Conservation (phyloP, 129 eudicot species). For the Saussurea involucrata region DNA sequence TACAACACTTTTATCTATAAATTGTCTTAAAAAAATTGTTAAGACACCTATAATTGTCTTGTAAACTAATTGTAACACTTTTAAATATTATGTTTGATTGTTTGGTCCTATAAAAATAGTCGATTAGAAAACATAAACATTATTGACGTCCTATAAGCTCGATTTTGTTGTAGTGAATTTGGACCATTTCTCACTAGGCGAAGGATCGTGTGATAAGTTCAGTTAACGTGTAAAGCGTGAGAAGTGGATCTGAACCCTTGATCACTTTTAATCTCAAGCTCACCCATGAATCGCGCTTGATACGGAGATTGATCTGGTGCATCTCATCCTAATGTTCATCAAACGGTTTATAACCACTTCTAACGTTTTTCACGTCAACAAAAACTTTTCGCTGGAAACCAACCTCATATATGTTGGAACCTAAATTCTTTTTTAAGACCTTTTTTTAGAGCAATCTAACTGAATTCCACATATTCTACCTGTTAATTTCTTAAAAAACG, state of each 20-base stretch:
- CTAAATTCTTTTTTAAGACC: background rate
- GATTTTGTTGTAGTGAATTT: background rate
- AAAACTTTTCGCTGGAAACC: no score
- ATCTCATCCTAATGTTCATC: no score
- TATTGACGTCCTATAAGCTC: background rate
- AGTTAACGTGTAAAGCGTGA: no score
- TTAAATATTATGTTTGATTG: background rate
- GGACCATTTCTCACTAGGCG: background rate
- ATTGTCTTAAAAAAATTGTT: background rate
- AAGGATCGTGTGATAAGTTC: no score
- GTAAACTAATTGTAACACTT: background rate
- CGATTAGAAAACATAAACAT: background rate
- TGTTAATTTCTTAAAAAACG: conserved; percentile 21
- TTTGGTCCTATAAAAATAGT: background rate
- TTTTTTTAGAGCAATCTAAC: background rate
- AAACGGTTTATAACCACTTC: no score
- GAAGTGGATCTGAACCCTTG: no score
- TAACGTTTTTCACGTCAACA: no score
- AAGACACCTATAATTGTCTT: background rate
- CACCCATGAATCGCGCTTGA: no score
- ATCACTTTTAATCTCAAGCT: no score
- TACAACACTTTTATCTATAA: background rate
- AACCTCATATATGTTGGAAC: background rate
- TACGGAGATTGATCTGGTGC: no score
- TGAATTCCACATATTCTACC: conserved; percentile 4